Evolutionary conservation across 2,329 filamentous ascomycete genomes (phyloP), one percentile per base, ranked within the genome.

Genomic region (Ceratocystiopsis sp.): DNA sequence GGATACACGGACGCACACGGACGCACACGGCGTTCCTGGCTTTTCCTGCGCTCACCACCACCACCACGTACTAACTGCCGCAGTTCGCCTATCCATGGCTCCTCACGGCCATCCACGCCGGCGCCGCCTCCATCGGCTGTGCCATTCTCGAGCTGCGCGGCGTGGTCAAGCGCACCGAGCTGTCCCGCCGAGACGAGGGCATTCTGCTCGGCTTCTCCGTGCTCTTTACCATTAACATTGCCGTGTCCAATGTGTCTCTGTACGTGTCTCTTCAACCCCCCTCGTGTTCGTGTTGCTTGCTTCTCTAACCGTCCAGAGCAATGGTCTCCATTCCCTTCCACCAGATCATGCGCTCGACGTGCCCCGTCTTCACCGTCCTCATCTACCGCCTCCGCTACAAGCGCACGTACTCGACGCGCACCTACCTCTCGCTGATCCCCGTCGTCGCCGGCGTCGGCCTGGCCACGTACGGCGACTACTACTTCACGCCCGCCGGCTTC

Each of bases 391-490:
- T 71, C 41, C 65, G 66, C 53, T 76, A 71, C 55, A 56, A 61
- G 46, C 68, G 71, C 43, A 66, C 63, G 16, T 78, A 77, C 57
- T 64, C 68, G 46, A 62, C 53, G 32, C 60, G 65, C 50, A 77
- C 73, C 14, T 78, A 78, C 54, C 55, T 75, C 21, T 72, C 74
- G 15, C 66, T 78, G 18, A 57, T 75, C 19, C 74, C 75, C n/a
- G 64, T 78, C 18, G 68, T 77, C 36, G 50, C 73, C 34, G 75
- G 75, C 40, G 71, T 75, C 43, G 67, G 65, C 37, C 63, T 78
- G 50, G 73, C 71, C 33, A 77, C 73, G 2, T 68, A 68, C 37
- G 75, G 75, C 47, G 73, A 78, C 58, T 75, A 75, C 63, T 72
- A 69, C 51, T 75, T 74, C 53, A 73, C 71, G n/a, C 58, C 67